Evolutionary conservation across 805 yeast species (phyloP), one percentile per base, ranked within the genome.

Genomic region (Spathaspora boniae): DNA sequence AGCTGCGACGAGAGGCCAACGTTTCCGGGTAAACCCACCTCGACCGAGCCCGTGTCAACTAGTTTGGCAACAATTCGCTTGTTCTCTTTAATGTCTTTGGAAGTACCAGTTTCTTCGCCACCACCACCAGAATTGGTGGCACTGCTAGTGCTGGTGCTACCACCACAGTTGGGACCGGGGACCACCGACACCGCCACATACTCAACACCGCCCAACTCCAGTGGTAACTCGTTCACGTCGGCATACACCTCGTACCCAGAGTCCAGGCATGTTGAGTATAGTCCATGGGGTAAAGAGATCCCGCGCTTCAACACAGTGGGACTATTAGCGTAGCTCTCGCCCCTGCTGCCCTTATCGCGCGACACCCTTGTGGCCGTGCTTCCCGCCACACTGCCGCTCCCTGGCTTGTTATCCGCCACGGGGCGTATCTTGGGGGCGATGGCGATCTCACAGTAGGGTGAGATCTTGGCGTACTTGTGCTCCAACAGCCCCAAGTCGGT

Each of bases 401-500:
- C n/a, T n/a, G n/a, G n/a, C n/a, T n/a, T n/a, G n/a, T n/a, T n/a
- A n/a, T n/a, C n/a, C 27, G 54, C 55, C 37, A 55, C 57, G 22
- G 45, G 56, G 37, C 58, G 42, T 6, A 49, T 48, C 33, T 59
- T 65, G 3, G 98, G 97, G 5, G 94, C 86, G 19, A 91, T 80
- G 37, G 82, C 73, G 9, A 86, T 72, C 45, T 85, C 86, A 15
- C 88, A 74, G 39, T 73, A 73, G 0, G 83, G 78, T 2, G 80
- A 67, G 3, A 86, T 55, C 42, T 72, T 70, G 1, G 85, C 70
- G 42, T 82, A 56, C 6, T 7, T 15, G 54, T 58, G 28, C 68
- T 74, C 45, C n/a, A 45, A 59, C 14, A 63, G 55, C 2, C 70
- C 76, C 21, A 75, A 56, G 33, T 63, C 65, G 19, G 70, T 70